Base-by-base conservation (phyloP, 192 early-diverging fungal species). In the Mortierella claussenii region DNA sequence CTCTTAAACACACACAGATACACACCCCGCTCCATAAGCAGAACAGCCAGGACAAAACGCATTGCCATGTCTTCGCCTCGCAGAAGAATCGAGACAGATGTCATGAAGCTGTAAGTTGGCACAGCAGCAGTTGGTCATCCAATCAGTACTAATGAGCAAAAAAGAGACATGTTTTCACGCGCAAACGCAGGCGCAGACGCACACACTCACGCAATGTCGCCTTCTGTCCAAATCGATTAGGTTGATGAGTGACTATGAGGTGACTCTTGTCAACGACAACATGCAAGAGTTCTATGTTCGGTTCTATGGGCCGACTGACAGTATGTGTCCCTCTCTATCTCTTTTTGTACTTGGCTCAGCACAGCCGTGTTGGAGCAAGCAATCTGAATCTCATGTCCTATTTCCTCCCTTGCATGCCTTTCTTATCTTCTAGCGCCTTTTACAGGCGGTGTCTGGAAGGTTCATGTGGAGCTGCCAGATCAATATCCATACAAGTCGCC, bases 401-500 rank as follows among this genome's bases (percentile, higher is more conserved):
- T n/a, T n/a, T n/a, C n/a, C n/a, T n/a, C n/a, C n/a, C n/a, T n/a
- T n/a, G n/a, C n/a, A n/a, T 47, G 30, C 13, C 37, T 33, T 36
- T 20, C 15, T 23, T 53, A 13, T 20, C n/a, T 28, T 13, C 15
- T 26, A 97, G 96, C 97, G 18, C 95, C 97, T 30, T 99, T 98
- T 81, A 80, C 86, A 21, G 93, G 92, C 45, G 98, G 98, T 23
- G 86, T 94, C 31, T 99, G 97, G 97, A 97, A 97, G 80, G 86
- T 99, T 23, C 98, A 96, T 76, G 98, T 99, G 15, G 98, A 99
- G 80, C 87, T 99, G 23, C 98, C 96, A 7, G 98, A 99, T 83
- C 95, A 98, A 70, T 99, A 99, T 67, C 98, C 98, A 11, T 99
- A 96, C 89, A 97, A 97, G 83, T 96, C 95, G 27, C 98, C 97